Conservation (phyloP, 805 yeast species). For the Candida orba region DNA sequence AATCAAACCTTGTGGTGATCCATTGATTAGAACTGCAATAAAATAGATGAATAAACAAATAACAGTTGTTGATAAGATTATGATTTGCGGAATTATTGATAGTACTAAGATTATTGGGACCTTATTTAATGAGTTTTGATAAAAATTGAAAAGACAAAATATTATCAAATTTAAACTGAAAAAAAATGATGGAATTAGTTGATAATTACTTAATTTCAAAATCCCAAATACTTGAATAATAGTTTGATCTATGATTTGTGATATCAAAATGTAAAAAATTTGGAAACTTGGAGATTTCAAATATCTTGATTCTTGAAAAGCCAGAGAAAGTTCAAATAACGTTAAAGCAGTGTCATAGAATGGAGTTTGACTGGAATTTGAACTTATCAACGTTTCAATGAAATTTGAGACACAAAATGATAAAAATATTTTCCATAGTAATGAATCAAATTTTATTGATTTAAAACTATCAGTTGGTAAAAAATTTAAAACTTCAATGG, state of each 20-base stretch:
- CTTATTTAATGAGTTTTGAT: slow-evolving; percentile 33
- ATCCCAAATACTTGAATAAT: slow-evolving; percentile 58
- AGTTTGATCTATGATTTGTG: slow-evolving; percentile 53
- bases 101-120: slow-evolving; percentile 51
- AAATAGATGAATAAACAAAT: slow-evolving; percentile 48
- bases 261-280: slow-evolving; percentile 42
- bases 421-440: slow-evolving; percentile 54
- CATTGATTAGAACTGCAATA: slow-evolving; percentile 51
- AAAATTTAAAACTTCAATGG: too few species aligned
- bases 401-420: slow-evolving; percentile 55
- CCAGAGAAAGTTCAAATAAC: slow-evolving; percentile 66
- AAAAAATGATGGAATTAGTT: slow-evolving; percentile 57
- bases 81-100: slow-evolving; percentile 62
- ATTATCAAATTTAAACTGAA: slow-evolving; percentile 47
- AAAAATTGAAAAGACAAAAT: slow-evolving; percentile 37
- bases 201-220: slow-evolving; percentile 41
- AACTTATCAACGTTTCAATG: slow-evolving; percentile 57
- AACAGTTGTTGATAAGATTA: slow-evolving; percentile 41
- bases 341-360: slow-evolving; percentile 63
- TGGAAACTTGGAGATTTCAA: slow-evolving; percentile 45
- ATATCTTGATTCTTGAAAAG: slow-evolving; percentile 64
- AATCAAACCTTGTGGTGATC: slow-evolving; percentile 24
- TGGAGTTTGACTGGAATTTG: slow-evolving; percentile 48
- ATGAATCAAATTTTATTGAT: slow-evolving; percentile 19
- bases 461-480: too few species aligned